A percentile compares a stretch with the other conserved stretches of the same genome.
Conservation (phyloP, 1,284 basidiomycete species). For the Boletellus deceptivus region DNA sequence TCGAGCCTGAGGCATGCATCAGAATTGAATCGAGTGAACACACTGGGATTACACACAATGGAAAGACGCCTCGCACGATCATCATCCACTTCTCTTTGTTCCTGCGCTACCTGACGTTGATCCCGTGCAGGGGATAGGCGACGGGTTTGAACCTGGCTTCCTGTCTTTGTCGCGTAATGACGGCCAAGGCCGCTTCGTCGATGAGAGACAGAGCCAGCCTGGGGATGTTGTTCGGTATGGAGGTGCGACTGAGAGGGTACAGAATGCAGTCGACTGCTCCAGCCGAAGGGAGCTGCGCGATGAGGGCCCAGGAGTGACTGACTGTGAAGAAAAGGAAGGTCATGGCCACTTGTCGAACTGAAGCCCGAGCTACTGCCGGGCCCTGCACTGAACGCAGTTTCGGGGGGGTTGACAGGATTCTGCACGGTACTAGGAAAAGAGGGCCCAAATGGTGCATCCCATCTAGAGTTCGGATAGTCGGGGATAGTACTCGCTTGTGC, state of each 20-base stretch:
- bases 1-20: background rate
- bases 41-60: background rate
- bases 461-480: constrained; percentile 15
- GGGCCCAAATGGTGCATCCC: constrained; percentile 23
- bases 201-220: constrained; percentile 15
- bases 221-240: constrained; percentile 9
- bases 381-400: background rate
- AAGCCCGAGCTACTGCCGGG: background rate
- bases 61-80: constrained; percentile 5
- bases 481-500: constrained; percentile 15
- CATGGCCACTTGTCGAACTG: background rate
- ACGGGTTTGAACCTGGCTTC: background rate
- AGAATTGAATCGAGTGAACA: background rate
- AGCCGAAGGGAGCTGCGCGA: background rate
- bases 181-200: background rate
- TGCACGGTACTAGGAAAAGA: constrained; percentile 6
- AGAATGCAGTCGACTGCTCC: background rate
- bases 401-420: background rate
- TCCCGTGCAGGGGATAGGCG: background rate
- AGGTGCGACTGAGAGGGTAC: constrained; percentile 3
- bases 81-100: constrained; percentile 2
- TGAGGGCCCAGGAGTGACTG: constrained; percentile 5
- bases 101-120: constrained; percentile 2
- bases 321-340: background rate
- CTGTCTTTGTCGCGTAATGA: background rate